Conservation (phyloP, 140 eudicot genomes). For the Stevia rebaudiana region DNA sequence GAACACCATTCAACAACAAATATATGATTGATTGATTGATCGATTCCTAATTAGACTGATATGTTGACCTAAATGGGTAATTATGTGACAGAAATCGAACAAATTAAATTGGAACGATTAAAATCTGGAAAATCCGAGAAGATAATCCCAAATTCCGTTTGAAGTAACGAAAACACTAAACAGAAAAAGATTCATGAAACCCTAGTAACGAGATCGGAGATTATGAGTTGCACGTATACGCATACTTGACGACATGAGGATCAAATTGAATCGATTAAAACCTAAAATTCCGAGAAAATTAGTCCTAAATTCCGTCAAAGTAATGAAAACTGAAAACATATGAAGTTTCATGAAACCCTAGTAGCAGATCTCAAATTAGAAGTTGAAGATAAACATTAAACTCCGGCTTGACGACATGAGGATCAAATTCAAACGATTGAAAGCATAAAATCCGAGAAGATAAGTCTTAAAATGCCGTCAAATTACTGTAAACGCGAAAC, state of each 20-base stretch:
- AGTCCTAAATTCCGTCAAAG: not conserved
- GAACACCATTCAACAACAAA: not conserved
- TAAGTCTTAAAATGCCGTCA: not conserved
- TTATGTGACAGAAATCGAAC: not conserved
- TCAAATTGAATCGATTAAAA: not conserved
- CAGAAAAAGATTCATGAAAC: not conserved
- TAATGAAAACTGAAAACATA: slow-evolving; percentile 2
- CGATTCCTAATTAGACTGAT: not conserved
- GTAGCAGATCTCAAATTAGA: not conserved
- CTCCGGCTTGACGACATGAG: not conserved
- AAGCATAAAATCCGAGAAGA: too few relatives aligned
- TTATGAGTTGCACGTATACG: not conserved
- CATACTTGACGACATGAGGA: slow-evolving; percentile 73
- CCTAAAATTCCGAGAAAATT: not conserved
- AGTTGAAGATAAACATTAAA: not conserved
- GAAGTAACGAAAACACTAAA: not conserved
- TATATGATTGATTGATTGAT: not conserved
- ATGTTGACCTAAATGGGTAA: not conserved
- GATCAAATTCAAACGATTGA: not conserved
- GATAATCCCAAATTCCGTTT: not conserved
- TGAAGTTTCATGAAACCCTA: not conserved
- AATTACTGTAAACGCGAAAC: not conserved
- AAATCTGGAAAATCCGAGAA: not conserved
- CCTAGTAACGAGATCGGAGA: not conserved
- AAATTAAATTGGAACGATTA: not conserved